Evolutionary conservation across 805 yeast genomes (phyloP), one percentile per base, ranked within the genome.

Genomic region (Metschnikowia borealis): DNA sequence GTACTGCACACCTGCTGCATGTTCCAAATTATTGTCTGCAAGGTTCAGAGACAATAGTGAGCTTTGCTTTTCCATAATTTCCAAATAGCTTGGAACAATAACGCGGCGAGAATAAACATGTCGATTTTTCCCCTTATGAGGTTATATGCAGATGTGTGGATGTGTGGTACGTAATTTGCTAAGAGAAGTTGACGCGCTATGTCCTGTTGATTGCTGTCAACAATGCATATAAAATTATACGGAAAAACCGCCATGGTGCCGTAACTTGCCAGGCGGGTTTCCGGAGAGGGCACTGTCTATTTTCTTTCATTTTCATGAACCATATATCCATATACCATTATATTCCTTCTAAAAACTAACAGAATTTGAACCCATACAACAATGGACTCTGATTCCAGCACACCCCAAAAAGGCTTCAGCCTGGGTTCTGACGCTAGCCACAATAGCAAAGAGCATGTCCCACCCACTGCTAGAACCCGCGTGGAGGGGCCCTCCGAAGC

Each of bases 371-470:
- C 11, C 8, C 8, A 38, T 23, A 10, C 34, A n/a, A 21, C 14
- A 13, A 42, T 42, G 37, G 38, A 42, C 23, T 33, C 38, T 33
- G 45, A 42, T 33, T 34, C 45, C 8, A 42, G 34, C 21, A 10
- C 45, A 11, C 31, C 45, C 18, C 44, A 31, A 18, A 42, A 42
- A 18, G 32, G 34, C 14, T 33, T 33, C 18, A 42, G 20, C n/a
- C 37, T 42, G 45, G 21, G 38, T 37, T 42, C 45, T 20, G 29
- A 42, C n/a, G 38, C 18, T 34, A 42, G 38, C 38, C 31, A 32
- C 15, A 34, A 11, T n/a, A 15, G 31, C 34, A 15, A 21, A 8
- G 38, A 33, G 8, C 38, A 33, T n/a, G n/a, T 18, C 8, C 38
- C 18, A 34, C 26, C 10, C 8, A n/a, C 15, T 32, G 13, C 17